Evolutionary conservation across 2,329 filamentous ascomycete genomes (phyloP), one percentile per base, ranked within the genome.

Genomic region (Apiospora saccharicola): DNA sequence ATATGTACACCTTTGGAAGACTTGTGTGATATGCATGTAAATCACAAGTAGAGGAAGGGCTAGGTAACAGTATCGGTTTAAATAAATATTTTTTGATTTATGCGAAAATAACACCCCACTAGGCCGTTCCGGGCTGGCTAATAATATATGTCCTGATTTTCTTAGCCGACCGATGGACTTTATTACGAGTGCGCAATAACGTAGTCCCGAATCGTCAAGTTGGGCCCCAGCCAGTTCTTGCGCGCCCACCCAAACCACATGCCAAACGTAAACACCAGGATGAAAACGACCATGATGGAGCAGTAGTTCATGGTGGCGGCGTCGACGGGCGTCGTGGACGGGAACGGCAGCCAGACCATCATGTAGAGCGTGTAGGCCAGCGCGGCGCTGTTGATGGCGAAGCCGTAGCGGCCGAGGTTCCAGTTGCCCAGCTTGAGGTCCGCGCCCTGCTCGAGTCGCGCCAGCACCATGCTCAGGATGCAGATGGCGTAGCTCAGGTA

Each of bases 401-500:
- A 70, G 10, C 77, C 80, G 67, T 75, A 77, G 12, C 74, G 73
- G 0, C 79, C 79, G 72, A 83, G 75, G 16, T 75, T 77, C 80
- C 80, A 82, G 43, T 79, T 75, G 19, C 81, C 79, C 44, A 80
- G 74, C 10, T 72, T 44, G 71, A 78, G 74, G 53, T n/a, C 19
- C 7, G 30, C 14, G 0, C 73, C 76, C 0, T 73, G 74, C 24
- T 68, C 72, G n/a, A 84, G 75, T 0, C 81, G 80, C 4, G 79
- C 80, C 12, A 83, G 75, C 75, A 83, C 80, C 70, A 79, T 78
- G 68, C 70, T 73, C 67, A 84, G 82, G 10, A 82, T 81, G 16
- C 53, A 61, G 44, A 84, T 82, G 26, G 83, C 77, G 74, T 84
- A 84, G 16, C 81, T 84, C 5, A 80, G 75, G 72, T 81, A 82